These are phyloP conservation scores for Mayamaea pseudoterrestris DNA, from an alignment of 108 stramenopile genomes.

Conservation along the genomic window DNA sequence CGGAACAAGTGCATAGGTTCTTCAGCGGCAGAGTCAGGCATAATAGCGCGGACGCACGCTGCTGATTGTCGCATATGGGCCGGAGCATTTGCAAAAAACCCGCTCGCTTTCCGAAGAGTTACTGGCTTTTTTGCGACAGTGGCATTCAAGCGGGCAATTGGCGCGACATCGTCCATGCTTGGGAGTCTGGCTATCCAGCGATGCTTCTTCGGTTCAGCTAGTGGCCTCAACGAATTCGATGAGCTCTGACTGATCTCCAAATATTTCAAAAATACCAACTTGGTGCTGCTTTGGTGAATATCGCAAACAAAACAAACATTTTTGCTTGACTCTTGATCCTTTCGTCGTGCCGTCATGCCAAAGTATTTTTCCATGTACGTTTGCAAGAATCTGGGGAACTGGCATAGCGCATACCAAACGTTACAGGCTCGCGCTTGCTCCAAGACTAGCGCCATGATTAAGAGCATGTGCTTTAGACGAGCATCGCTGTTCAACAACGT, in stretches of 20 bases:
- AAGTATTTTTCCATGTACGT: slow-evolving; percentile 31
- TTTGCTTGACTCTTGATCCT: neutral
- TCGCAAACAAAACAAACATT: slow-evolving; percentile 46
- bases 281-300: slow-evolving; percentile 56
- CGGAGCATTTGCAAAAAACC: too few species aligned
- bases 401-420: slow-evolving; percentile 56
- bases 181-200: slow-evolving; percentile 20
- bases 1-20: too few species aligned
- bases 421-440: slow-evolving; percentile 46
- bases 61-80: too few species aligned
- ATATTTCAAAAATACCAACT: slow-evolving; percentile 30
- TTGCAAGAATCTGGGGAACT: slow-evolving; percentile 12
- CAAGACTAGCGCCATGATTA: too few species aligned
- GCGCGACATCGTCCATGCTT: slow-evolving; percentile 11
- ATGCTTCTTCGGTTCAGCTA: neutral
- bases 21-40: too few species aligned
- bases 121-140: too few species aligned
- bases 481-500: too few species aligned
- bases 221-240: slow-evolving; percentile 4
- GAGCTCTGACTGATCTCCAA: slow-evolving; percentile 16
- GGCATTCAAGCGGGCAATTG: too few species aligned
- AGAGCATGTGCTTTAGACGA: too few species aligned
- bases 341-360: slow-evolving; percentile 29
- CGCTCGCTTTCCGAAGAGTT: too few species aligned
- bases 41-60: too few species aligned